Base-by-base conservation (phyloP, 345 rosid genomes). In the Physaria fendleri region DNA sequence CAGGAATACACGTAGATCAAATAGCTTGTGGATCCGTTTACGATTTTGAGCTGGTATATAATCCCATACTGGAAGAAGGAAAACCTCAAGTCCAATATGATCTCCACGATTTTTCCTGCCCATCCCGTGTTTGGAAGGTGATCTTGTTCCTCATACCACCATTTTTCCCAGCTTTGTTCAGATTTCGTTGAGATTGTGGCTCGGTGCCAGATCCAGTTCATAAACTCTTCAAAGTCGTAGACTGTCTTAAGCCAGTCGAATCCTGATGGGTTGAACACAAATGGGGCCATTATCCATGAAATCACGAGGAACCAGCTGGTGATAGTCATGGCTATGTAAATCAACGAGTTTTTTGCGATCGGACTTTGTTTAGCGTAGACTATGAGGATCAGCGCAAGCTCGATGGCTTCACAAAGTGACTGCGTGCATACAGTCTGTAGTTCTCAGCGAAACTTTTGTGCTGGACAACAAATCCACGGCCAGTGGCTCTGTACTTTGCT, bases 231-330 rank as follows among this genome's bases (percentile, higher is more conserved):
- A 23, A 81, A 90, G 79, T 90, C 95, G 45, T 90, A 84, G 40
- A 89, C 95, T 5, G 89, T 77, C 83, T 89, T 89, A 66, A 85
- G 82, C 97, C 97, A 89, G 66, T 88, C 96, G 56, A 88, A 85
- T 30, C 94, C 96, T 25, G 91, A 85, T 22, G 96, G 96, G 64
- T 89, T 90, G 76, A 90, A 86, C 55, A 84, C 71, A 57, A 86
- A 90, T 9, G 97, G 97, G 5, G 95, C 75, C 81, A 90, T 71
- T n/a, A 84, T 81, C 97, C 97, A 90, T 1, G 97, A 82, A 21
- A 82, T 55, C 16, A 90, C 97, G 18, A 90, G 89, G 66, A 90
- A 90, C 97, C 95, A 90, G 76, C 92, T 76, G 3, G 95, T 72
- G 53, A 90, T 59, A 56, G 86, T 77, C 92, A 86, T 78, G 25